Base-by-base conservation (phyloP, 768 basidiomycete species). In the Leccinum ochraceum region DNA sequence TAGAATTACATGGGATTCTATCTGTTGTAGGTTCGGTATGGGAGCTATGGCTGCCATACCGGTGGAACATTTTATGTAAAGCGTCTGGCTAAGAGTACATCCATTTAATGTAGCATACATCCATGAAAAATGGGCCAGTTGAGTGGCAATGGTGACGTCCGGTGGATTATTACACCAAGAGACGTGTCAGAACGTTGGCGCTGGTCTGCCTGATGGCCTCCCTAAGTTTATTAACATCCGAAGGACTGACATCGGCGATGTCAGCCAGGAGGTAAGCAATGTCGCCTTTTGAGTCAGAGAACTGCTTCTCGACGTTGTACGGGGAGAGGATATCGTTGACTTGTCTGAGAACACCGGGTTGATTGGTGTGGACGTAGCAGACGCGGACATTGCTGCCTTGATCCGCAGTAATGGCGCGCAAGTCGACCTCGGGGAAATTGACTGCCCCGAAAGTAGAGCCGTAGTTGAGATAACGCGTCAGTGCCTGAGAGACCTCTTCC, bases 281-380 rank as follows among this genome's bases (percentile, higher is more conserved):
- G 56, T 94, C 92, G 62, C 90, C 91, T 78, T 94, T 94, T 51
- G 93, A 94, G 72, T 99, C 97, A n/a, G 96, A 95, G 77, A 89
- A 98, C 77, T 98, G 97, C 80, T 98, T 98, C 78, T 96, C 95
- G 73, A 99, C 95, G 76, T 99, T 98, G 83, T 95, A 94, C 42
- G 93, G 89, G 53, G 91, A 90, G 46, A 99, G 79, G 32, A 91
- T 89, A 66, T 95, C 91, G 83, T 99, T 99, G 81, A 99, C 92
- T 70, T 88, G 86, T 69, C 86, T 88, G 71, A 99, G 88, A 53
- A 98, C 97, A 81, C 94, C 95, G 54, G 94, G 94, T 75, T 90
- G 86, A 78, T 99, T 99, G 75, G 81, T 87, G 83, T 99, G 97
- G 53, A 97, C 90, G 75, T 98, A 87, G 78, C 97, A 98, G 36